A percentile compares a stretch with the other conserved stretches of the same genome.
Evolutionary conservation across 2,329 filamentous ascomycete species (phyloP).

Genomic region (Cladophialophora chaetospira): DNA sequence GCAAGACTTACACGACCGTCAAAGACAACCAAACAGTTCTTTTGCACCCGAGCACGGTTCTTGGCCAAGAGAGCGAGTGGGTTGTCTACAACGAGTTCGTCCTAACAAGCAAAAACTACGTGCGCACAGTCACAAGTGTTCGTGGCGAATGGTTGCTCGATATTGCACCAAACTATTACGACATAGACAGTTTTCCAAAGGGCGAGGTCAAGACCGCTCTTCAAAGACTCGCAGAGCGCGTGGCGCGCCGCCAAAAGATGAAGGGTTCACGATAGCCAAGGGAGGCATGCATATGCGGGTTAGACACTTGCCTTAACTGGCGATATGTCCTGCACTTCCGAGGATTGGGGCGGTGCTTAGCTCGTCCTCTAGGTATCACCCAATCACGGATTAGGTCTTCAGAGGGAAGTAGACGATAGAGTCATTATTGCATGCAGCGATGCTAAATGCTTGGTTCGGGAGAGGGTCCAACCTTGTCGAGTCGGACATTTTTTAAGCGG

Average conservation of each 20-base stretch:
- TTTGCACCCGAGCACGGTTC: constrained; percentile 88
- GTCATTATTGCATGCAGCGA: not conserved
- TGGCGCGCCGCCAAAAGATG: constrained; percentile 57
- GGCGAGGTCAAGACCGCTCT: constrained; percentile 77
- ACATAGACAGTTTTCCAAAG: constrained; percentile 77
- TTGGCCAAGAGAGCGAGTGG: constrained; percentile 90
- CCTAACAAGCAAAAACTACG: constrained; percentile 96
- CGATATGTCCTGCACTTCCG: not conserved
- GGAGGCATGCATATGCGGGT: not conserved
- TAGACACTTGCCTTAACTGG: constrained; percentile 6
- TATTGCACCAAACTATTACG: constrained; percentile 91
- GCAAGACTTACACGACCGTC: constrained; percentile 91
- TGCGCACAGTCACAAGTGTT: constrained; percentile 87
- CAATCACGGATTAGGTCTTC: too few species aligned
- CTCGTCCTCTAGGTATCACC: not conserved
- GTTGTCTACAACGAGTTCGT: constrained; percentile 99
- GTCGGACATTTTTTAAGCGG: constrained; percentile 9
- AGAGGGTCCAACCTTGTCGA: constrained; percentile 1
- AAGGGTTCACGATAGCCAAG: constrained; percentile 17
- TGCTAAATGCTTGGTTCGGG: not conserved
- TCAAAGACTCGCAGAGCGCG: constrained; percentile 56
- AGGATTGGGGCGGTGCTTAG: constrained; percentile 1
- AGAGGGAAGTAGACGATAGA: too few species aligned
- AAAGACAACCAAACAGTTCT: constrained; percentile 95
- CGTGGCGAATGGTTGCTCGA: constrained; percentile 95